Base-by-base conservation (phyloP, 2,329 filamentous ascomycete species). In the Penicillium aurantiogriseum region DNA sequence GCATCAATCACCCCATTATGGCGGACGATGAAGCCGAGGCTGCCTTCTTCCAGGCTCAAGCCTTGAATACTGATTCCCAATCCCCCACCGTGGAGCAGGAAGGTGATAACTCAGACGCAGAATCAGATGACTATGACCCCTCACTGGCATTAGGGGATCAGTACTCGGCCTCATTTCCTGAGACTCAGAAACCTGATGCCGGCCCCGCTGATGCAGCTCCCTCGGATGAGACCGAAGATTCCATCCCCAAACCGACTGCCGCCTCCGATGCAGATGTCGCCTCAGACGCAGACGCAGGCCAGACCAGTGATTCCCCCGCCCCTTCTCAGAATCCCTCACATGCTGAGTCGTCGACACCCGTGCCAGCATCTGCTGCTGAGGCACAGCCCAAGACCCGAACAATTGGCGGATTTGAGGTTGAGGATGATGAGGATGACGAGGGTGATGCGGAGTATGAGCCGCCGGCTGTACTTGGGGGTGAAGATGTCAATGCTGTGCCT, bases 381-480 rank as follows among this genome's bases (percentile, higher is more conserved):
- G 67, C 64, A 56, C 71, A 72, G 52, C 67, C 69, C 63, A 79
- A 80, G 69, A 75, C 80, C 67, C 81, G 79, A 68, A 84, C 79
- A 60, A 81, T 82, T 68, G 83, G 83, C 71, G 84, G 84, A 65
- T 86, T 86, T 78, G 81, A 85, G 74, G 80, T 83, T 71, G 84
- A 86, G 74, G 83, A 85, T 71, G 83, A 85, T 70, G 81, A 82
- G 68, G 81, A 83, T 69, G 82, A 85, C 51, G 65, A 73, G 61
- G 73, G 74, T 63, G 76, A 77, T 66, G 73, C 72, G 65, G 76
- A 78, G 69, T 78, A 78, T 72, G 88, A 88, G 73, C 85, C 77
- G 61, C 75, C 78, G 68, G 79, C 76, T 69, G 79, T 75, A 70
- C 71, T 79, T 73, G 75, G 76, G 69, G 73, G 78, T 71, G 75